Evolutionary conservation across 345 rosid species (phyloP), one percentile per base, ranked within the genome.

Genomic region (Microthlaspi erraticum): DNA sequence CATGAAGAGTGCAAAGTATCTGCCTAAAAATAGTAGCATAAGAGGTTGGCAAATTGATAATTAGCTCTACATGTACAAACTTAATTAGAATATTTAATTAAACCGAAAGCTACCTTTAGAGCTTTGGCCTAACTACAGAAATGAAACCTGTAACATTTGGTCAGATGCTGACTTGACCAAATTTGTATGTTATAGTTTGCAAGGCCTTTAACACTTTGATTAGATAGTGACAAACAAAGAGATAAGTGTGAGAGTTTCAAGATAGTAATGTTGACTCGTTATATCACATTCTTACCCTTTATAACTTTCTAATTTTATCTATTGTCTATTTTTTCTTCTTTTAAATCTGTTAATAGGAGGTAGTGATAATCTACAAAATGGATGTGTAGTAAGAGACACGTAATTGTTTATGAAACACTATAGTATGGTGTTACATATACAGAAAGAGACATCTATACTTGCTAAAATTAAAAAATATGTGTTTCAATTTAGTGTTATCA

Each of bases 231-330:
- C 76, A 63, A 63, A 62, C 39, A 44, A 34, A 34, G 10, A 53
- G 63, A 71, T 52, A 71, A 20, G 49, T 44, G 19, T 72, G 39
- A 44, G 69, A 10, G 29, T 63, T 53, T 62, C 32, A 44, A 72
- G 55, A 62, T 62, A 33, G n/a, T 53, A 52, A 36, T 71, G 62
- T 71, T 71, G 76, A 53, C 56, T 71, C 54, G 61, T 38, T 60
- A 39, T 50, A 50, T 51, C 75, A 60, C 53, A 50, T 70, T 38
- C 52, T 60, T 60, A n/a, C 33, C 52, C 49, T 69, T 46, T n/a
- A 34, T 5, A 34, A 8, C 29, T 26, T 26, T 26, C 0, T 38
- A 9, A 41, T 33, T 11, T 18, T 33, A 16, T 68, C 12, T 10
- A 16, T 50, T 6, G 37, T 65, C 48, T 43, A 17, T 20, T 1